These are phyloP conservation scores for Myxozyma neglecta DNA, from an alignment of 805 yeast genomes.

Conservation along the genomic window DNA sequence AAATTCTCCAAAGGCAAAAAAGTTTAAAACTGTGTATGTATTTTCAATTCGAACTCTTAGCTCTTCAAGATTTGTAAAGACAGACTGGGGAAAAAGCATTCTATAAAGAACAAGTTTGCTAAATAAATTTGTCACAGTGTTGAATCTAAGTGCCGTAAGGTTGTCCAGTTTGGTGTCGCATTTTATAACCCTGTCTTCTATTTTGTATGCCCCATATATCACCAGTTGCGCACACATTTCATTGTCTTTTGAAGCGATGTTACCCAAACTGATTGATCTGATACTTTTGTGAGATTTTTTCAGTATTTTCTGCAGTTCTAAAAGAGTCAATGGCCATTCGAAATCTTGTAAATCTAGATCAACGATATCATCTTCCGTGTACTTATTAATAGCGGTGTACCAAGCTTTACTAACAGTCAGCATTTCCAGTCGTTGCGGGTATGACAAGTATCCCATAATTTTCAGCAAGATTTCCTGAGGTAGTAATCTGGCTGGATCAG, in stretches of 20 bases:
- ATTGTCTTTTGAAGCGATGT: background rate
- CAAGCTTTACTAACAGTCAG: background rate
- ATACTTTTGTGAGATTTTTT: background rate
- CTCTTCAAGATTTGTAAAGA: slow-evolving; percentile 1
- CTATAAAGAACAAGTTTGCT: background rate
- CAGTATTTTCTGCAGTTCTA: background rate
- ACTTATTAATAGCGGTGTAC: background rate
- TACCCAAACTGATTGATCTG: background rate
- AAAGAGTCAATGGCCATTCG: slow-evolving; percentile 5
- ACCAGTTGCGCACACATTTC: background rate
- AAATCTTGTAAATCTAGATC: background rate
- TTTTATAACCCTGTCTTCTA: background rate
- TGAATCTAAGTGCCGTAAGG: background rate
- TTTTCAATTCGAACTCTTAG: slow-evolving; percentile 14
- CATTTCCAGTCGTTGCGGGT: background rate
- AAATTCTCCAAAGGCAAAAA: background rate
- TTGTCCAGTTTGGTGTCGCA: background rate
- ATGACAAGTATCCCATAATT: slow-evolving; percentile 5
- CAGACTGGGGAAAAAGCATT: background rate
- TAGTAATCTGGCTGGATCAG: background rate
- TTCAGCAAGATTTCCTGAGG: slow-evolving; percentile 12
- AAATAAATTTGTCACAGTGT: background rate
- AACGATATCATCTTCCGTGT: background rate
- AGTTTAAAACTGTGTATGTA: background rate
- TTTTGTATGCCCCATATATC: background rate